phyloP scores from a whole-genome alignment of 2,329 filamentous ascomycete genomes.

The Akanthomyces uredinophilus region DNA sequence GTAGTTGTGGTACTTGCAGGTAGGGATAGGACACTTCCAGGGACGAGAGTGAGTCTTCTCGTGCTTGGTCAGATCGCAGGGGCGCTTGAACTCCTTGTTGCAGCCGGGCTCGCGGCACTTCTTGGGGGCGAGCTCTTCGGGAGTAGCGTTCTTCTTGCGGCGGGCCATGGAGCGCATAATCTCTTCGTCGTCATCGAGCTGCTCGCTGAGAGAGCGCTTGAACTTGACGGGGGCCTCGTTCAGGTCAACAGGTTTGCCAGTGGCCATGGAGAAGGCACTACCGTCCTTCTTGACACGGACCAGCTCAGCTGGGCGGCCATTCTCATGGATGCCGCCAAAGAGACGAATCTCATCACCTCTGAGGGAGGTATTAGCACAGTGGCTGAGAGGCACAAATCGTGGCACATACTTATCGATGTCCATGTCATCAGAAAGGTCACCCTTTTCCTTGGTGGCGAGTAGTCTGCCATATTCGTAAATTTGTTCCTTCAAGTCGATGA shows the following conservation, averaged over 20 bases:
- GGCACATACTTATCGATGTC: conserved; percentile 53
- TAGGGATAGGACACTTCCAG: conserved; percentile 80
- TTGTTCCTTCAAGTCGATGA: conserved; percentile 93
- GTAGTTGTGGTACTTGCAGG: conserved; percentile 84
- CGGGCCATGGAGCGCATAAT: conserved; percentile 91
- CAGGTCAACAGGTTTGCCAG: conserved; percentile 58
- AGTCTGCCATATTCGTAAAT: conserved; percentile 84
- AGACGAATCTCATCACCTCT: conserved; percentile 67
- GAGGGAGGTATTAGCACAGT: conserved; percentile 25
- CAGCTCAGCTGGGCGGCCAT: conserved; percentile 77
- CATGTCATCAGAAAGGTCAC: conserved; percentile 53
- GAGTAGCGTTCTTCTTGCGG: conserved; percentile 85
- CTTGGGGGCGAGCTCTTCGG: conserved; percentile 76
- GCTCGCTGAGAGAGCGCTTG: conserved; percentile 63
- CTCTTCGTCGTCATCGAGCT: conserved; percentile 72
- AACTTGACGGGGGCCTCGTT: conserved; percentile 48
- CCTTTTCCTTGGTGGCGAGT: conserved; percentile 67
- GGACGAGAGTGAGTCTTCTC: conserved; percentile 96
- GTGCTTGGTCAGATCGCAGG: conserved; percentile 97
- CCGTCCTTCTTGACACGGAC: conserved; percentile 78
- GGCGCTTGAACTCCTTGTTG: conserved; percentile 89
- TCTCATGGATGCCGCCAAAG: conserved; percentile 73
- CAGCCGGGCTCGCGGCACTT: conserved; percentile 71
- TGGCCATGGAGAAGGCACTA: conserved; percentile 72
- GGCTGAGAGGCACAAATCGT: conserved; percentile 26